Evolutionary conservation across 495 filamentous ascomycete species (phyloP).

Genomic region (Tetracladium marchalianum): DNA sequence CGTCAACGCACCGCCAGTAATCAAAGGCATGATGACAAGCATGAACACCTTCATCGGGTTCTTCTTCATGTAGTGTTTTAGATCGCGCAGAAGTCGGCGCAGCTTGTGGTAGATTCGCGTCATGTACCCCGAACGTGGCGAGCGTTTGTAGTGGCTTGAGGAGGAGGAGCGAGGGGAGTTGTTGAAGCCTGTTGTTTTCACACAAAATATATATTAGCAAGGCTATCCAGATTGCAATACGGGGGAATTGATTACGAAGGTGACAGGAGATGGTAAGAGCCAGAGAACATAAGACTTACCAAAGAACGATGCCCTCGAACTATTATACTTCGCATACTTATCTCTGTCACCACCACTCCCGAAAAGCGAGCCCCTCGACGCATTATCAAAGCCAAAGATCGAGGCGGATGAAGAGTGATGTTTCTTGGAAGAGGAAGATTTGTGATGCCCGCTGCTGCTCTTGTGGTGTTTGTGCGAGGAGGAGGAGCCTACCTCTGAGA

Average conservation of each 20-base stretch:
- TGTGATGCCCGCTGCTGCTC: background rate
- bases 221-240: background rate
- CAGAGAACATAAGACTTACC: constrained; percentile 7
- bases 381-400: constrained; percentile 16
- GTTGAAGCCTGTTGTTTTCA: constrained; percentile 3
- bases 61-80: constrained; percentile 63
- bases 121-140: constrained; percentile 69
- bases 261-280: too few species aligned
- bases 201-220: background rate
- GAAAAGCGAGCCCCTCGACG: constrained; percentile 43
- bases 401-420: background rate
- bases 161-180: constrained; percentile 35
- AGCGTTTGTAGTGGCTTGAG: constrained; percentile 57
- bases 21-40: constrained; percentile 72
- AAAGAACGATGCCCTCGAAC: constrained; percentile 33
- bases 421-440: background rate
- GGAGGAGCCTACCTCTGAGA: constrained; percentile 11
- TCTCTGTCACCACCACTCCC: constrained; percentile 31
- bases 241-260: background rate
- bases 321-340: constrained; percentile 19
- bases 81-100: constrained; percentile 61
- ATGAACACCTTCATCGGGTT: constrained; percentile 79
- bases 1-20: constrained; percentile 69
- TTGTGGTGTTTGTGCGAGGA: constrained; percentile 3
- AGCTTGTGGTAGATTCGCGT: constrained; percentile 58